Evolutionary conservation across 257 asterid species (phyloP).

Genomic region (Petrea volubilis): DNA sequence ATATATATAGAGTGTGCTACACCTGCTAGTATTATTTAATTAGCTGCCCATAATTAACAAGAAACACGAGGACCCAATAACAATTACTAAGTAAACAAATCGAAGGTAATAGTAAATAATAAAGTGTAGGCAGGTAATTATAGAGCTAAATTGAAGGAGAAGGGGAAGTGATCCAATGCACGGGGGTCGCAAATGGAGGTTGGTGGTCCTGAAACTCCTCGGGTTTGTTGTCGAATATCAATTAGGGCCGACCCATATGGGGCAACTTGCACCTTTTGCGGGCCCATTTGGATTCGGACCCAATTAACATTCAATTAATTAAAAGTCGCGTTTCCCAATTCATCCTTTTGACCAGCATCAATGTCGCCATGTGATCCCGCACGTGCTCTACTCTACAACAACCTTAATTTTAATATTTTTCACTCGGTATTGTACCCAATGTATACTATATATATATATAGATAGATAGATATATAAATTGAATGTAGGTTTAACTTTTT

Average conservation of each 20-base stretch:
- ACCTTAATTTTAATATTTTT: too few relatives aligned
- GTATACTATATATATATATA: too few relatives aligned
- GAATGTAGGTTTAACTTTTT: too few relatives aligned
- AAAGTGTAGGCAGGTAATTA: background rate
- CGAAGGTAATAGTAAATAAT: too few relatives aligned
- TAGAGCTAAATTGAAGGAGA: constrained; percentile 32
- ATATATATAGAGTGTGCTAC: too few relatives aligned
- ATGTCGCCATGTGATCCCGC: constrained; percentile 44
- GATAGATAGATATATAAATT: too few relatives aligned
- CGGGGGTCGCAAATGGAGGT: constrained; percentile 6
- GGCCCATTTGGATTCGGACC: constrained; percentile 47
- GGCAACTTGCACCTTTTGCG: constrained; percentile 38
- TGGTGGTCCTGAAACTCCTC: constrained; percentile 13
- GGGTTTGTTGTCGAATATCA: constrained; percentile 40
- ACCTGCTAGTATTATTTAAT: too few relatives aligned
- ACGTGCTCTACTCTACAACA: constrained; percentile 36
- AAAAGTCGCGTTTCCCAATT: constrained; percentile 22
- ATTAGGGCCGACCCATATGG: constrained; percentile 37
- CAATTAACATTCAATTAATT: background rate
- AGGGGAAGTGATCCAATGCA: constrained; percentile 26
- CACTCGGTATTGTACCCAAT: too few relatives aligned
- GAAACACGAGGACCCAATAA: background rate
- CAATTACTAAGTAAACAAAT: background rate
- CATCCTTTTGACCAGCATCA: constrained; percentile 42
- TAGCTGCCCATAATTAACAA: background rate